phyloP scores from a whole-genome alignment of 2,329 filamentous ascomycete species.

The Clarireedia sp. region DNA sequence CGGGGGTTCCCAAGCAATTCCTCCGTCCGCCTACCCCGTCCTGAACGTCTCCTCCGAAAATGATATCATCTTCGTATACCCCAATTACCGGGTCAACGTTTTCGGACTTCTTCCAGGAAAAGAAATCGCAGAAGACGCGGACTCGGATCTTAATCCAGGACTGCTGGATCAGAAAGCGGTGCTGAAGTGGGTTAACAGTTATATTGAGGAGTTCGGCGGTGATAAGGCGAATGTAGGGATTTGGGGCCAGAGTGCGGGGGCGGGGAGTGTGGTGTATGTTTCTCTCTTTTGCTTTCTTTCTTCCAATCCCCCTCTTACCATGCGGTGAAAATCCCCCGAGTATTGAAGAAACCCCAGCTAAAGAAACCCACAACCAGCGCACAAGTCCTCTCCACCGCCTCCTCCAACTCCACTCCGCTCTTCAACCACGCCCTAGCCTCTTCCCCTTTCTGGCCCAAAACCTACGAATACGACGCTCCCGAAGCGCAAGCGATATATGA shows the following conservation, averaged over 20 bases:
- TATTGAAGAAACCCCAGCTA: not conserved
- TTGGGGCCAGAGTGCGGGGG: slow-evolving; percentile 53
- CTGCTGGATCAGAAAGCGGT: slow-evolving; percentile 52
- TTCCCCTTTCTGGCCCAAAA: slow-evolving; percentile 46
- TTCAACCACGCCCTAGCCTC: slow-evolving; percentile 44
- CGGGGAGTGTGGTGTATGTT: slow-evolving; percentile 37
- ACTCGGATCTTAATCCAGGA: slow-evolving; percentile 52
- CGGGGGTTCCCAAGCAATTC: slow-evolving; percentile 44
- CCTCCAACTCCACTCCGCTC: slow-evolving; percentile 34
- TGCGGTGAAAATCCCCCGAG: too few relatives aligned
- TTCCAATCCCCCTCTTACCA: not conserved
- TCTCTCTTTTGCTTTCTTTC: too few relatives aligned
- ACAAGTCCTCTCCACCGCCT: slow-evolving; percentile 42
- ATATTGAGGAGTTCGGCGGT: slow-evolving; percentile 52
- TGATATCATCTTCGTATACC: slow-evolving; percentile 47
- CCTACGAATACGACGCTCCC: slow-evolving; percentile 42
- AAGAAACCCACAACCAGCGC: slow-evolving; percentile 23
- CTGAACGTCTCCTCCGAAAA: slow-evolving; percentile 45
- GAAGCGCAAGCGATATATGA: slow-evolving; percentile 39
- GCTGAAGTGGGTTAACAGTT: slow-evolving; percentile 51
- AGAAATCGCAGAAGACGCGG: slow-evolving; percentile 42
- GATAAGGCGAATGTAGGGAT: slow-evolving; percentile 48
- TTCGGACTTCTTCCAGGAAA: slow-evolving; percentile 60
- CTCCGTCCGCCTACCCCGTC: slow-evolving; percentile 49
- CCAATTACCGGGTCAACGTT: slow-evolving; percentile 57